Conservation (phyloP, 2,329 filamentous ascomycete genomes). For the Chaetomium sp. region DNA sequence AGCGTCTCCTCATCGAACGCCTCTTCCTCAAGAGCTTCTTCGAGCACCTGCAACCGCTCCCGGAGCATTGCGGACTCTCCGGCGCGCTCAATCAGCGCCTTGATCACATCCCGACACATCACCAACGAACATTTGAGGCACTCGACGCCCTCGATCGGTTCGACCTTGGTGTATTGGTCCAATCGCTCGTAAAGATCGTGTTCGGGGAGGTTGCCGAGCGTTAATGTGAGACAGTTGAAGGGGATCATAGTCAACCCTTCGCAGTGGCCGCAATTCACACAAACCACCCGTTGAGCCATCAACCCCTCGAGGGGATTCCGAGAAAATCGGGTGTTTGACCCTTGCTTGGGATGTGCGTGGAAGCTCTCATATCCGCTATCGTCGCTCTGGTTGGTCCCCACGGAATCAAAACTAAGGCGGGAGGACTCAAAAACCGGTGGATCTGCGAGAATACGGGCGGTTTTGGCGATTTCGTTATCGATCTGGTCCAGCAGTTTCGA, state of each 20-base stretch:
- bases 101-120: constrained; percentile 43
- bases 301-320: constrained; percentile 82
- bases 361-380: constrained; percentile 52
- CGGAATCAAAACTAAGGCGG: constrained; percentile 35
- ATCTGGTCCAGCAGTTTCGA: constrained; percentile 82
- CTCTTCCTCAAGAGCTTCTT: constrained; percentile 67
- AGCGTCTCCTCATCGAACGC: constrained; percentile 69
- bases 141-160: constrained; percentile 81
- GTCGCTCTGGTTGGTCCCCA: constrained; percentile 45
- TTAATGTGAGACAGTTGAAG: constrained; percentile 89
- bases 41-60: constrained; percentile 57
- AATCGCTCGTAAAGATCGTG: constrained; percentile 74
- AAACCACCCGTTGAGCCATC: constrained; percentile 81
- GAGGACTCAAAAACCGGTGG: constrained; percentile 37
- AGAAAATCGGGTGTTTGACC: constrained; percentile 33
- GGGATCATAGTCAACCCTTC: constrained; percentile 86
- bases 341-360: constrained; percentile 32
- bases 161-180: constrained; percentile 77
- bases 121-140: constrained; percentile 86
- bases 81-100: constrained; percentile 39
- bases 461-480: constrained; percentile 64
- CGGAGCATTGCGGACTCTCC: constrained; percentile 43
- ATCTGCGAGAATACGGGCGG: constrained; percentile 31
- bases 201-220: constrained; percentile 57
- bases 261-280: constrained; percentile 75